Conservation (phyloP, 352 stramenopile species). For the Pythium folliculosum region DNA sequence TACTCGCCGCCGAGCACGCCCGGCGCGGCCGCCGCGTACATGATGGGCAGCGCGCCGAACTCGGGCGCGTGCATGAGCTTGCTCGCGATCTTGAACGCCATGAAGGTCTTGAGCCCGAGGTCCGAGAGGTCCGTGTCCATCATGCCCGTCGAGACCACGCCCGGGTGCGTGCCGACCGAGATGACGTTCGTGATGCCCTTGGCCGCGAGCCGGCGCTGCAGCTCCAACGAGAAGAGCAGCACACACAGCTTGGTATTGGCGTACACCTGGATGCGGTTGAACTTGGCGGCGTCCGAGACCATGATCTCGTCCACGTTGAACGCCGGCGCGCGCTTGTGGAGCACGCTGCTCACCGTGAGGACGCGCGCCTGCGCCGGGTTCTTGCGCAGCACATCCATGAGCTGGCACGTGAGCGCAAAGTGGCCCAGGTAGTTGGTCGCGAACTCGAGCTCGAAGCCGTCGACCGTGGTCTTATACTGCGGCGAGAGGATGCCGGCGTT, state of each 20-base stretch:
- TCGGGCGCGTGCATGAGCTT: conserved; percentile 42
- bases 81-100: conserved; percentile 20
- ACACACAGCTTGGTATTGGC: conserved; percentile 53
- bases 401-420: conserved; percentile 33
- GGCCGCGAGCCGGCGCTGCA: conserved; percentile 38
- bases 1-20: conserved; percentile 34
- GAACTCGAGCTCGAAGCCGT: conserved; percentile 24
- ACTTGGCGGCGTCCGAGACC: conserved; percentile 38
- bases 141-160: conserved; percentile 39
- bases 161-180: conserved; percentile 36
- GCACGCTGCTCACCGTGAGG: conserved; percentile 43
- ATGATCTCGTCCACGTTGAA: conserved; percentile 35
- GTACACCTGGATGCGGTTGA: conserved; percentile 35
- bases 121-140: conserved; percentile 26
- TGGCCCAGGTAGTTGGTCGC: conserved; percentile 31
- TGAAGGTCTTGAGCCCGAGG: conserved; percentile 17
- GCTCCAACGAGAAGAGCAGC: conserved; percentile 49
- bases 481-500: conserved; percentile 27
- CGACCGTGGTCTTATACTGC: background rate
- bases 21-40: conserved; percentile 46
- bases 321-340: conserved; percentile 40
- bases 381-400: conserved; percentile 30
- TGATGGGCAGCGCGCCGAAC: conserved; percentile 43
- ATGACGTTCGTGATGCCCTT: conserved; percentile 32
- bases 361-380: conserved; percentile 30